Percentiles rank a stretch among this genome's conserved stretches.
These are phyloP conservation scores for Ophiobolus disseminans DNA, from an alignment of 2,329 filamentous ascomycete species.

Conservation along the genomic window DNA sequence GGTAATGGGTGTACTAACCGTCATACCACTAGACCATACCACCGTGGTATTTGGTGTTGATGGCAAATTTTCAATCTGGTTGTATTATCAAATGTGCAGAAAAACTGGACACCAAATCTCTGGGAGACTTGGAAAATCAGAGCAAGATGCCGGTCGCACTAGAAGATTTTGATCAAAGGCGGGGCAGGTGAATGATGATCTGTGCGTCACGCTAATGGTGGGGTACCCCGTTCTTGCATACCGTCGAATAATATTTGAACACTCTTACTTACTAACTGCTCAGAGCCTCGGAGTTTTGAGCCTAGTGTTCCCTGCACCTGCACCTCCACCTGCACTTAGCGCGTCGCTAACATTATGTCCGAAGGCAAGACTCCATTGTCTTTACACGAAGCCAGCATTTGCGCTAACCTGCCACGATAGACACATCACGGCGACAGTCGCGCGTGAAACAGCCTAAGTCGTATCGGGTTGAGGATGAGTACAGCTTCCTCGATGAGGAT, in stretches of 20 bases:
- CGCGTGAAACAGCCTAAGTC: conserved; percentile 26
- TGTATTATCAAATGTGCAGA: conserved; percentile 2
- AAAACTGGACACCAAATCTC: neutral
- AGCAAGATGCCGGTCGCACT: neutral
- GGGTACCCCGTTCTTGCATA: conserved; percentile 5
- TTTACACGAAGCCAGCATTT: neutral
- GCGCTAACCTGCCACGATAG: conserved; percentile 3
- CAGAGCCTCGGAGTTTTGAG: neutral
- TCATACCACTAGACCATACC: conserved; percentile 51
- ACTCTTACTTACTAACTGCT: too few species aligned
- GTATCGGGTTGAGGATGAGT: conserved; percentile 31
- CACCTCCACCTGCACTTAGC: neutral
- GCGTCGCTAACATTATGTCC: neutral
- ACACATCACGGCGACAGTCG: conserved; percentile 29
- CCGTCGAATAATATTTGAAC: too few species aligned
- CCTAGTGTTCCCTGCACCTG: neutral
- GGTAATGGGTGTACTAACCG: conserved; percentile 5
- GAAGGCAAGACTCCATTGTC: neutral
- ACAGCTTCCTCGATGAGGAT: conserved; percentile 29
- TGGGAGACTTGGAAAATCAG: neutral
- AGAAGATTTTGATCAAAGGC: neutral
- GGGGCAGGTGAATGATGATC: conserved; percentile 18
- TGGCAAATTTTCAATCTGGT: neutral
- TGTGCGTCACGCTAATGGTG: conserved; percentile 22
- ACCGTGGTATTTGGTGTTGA: conserved; percentile 31